Evolutionary conservation across 1,139 yeast genomes (phyloP).

Genomic region (Fermentozyma sake): DNA sequence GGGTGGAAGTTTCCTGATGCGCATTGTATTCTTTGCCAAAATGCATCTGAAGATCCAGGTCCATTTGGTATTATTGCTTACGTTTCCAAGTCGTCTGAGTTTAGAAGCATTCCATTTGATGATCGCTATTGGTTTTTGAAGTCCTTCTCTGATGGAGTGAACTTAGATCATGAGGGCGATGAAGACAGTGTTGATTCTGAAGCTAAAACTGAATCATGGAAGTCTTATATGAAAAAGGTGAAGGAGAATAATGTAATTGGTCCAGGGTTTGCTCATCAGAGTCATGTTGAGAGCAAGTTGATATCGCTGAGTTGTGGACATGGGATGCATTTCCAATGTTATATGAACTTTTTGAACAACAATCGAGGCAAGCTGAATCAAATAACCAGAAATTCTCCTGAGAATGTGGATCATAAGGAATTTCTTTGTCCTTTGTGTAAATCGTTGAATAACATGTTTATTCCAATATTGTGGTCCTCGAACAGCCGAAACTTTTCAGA

Average conservation of each 20-base stretch:
- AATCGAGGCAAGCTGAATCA: conserved; percentile 58
- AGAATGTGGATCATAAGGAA: conserved; percentile 64
- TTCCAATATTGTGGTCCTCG: conserved; percentile 60
- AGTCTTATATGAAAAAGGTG: conserved; percentile 28
- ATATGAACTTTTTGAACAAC: conserved; percentile 54
- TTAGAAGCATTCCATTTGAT: conserved; percentile 60
- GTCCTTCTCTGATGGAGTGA: conserved; percentile 53
- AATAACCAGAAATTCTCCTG: conserved; percentile 80
- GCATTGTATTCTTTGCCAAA: conserved; percentile 85
- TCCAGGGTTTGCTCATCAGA: conserved; percentile 58
- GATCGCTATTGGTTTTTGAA: conserved; percentile 63
- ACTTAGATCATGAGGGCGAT: conserved; percentile 38
- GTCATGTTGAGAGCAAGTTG: conserved; percentile 40
- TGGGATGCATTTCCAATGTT: conserved; percentile 85
- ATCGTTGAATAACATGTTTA: conserved; percentile 75
- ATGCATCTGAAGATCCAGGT: conserved; percentile 65
- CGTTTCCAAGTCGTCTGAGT: conserved; percentile 55
- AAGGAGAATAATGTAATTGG: conserved; percentile 51
- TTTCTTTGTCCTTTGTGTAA: conserved; percentile 90
- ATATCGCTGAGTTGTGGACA: conserved; percentile 88
- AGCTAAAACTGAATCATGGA: conserved; percentile 30
- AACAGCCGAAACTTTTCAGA: conserved; percentile 30
- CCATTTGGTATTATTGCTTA: conserved; percentile 73
- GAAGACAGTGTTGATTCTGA: conserved; percentile 16
- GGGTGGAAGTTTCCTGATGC: conserved; percentile 76